Conservation (phyloP, 2,329 filamentous ascomycete genomes). For the Aureobasidium sp. region DNA sequence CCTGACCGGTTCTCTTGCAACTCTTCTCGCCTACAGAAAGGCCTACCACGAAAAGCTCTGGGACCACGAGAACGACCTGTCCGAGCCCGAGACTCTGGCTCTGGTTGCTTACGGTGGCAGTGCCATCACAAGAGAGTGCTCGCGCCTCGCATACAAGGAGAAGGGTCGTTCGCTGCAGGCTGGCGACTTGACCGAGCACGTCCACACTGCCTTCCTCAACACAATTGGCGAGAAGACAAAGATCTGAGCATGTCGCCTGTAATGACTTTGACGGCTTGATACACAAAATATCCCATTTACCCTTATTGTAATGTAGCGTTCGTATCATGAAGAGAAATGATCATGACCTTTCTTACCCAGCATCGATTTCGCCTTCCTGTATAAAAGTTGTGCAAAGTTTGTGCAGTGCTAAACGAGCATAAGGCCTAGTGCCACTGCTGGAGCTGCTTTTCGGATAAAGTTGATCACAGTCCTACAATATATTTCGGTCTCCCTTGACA, state of each 20-base stretch:
- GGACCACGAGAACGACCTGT: constrained; percentile 51
- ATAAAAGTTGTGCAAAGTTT: not conserved
- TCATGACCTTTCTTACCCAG: not conserved
- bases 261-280: constrained; percentile 2
- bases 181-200: constrained; percentile 83
- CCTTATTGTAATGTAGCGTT: not conserved
- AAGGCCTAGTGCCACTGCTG: not conserved
- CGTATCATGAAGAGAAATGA: not conserved
- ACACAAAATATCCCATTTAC: not conserved
- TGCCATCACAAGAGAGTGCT: constrained; percentile 82
- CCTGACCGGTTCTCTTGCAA: constrained; percentile 79
- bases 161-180: constrained; percentile 85
- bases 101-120: constrained; percentile 81
- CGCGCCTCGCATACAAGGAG: constrained; percentile 74
- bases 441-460: not conserved
- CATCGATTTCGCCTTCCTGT: not conserved
- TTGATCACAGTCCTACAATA: too few species aligned
- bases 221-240: constrained; percentile 59
- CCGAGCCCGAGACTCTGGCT: constrained; percentile 51
- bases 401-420: not conserved
- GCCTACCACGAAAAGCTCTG: constrained; percentile 80
- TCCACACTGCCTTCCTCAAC: constrained; percentile 70
- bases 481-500: too few species aligned
- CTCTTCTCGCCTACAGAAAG: constrained; percentile 78
- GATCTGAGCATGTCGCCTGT: constrained; percentile 1